Base-by-base conservation (phyloP, 2,329 filamentous ascomycete genomes). In the Teratosphaeria viscida region DNA sequence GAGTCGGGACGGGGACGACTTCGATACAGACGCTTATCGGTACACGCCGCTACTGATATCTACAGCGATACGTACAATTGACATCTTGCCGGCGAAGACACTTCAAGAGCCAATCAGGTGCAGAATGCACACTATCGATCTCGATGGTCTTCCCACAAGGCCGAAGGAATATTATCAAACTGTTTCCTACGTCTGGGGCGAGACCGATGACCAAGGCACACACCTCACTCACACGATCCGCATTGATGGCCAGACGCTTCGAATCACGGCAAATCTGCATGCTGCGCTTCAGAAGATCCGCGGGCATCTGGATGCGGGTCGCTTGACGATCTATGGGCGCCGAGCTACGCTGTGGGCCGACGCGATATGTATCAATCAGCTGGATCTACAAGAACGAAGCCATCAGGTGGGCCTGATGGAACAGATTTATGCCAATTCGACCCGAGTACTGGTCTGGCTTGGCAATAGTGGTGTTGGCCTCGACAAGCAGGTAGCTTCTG, bases 331-430 rank as follows among this genome's bases (percentile, higher is more conserved):
- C 16, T 47, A 16, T 19, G 43, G 43, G 14, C 43, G 43, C 16
- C 43, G 43, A 47, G 43, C 43, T 7, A 19, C 7, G 14, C 56
- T 58, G 2, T 60, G 56, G 56, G 56, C 47, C 8, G 59, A 60
- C 54, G 54, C 58, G 5, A 52, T 57, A 23, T 55, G 54, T 34
- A 58, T 60, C 54, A 57, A 60, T 14, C 59, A 60, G 52, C 32
- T 55, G 27, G 59, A 59, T 26, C 8, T 58, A 0, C n/a, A 10
- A 0, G 59, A 60, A 34, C 23, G 56, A 12, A 52, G 16, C 19
- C 8, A 23, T 2, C 59, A 60, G 39, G 59, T 60, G 12, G 27
- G 35, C 11, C 35, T 55, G 3, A 60, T 60, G 59, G 56, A 16
- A n/a, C 5, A 55, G 8, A 59, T 60, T 16, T 60, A 47, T 39